Evolutionary conservation across 768 basidiomycete species (phyloP).

Genomic region (Kwoniella botswanensis): DNA sequence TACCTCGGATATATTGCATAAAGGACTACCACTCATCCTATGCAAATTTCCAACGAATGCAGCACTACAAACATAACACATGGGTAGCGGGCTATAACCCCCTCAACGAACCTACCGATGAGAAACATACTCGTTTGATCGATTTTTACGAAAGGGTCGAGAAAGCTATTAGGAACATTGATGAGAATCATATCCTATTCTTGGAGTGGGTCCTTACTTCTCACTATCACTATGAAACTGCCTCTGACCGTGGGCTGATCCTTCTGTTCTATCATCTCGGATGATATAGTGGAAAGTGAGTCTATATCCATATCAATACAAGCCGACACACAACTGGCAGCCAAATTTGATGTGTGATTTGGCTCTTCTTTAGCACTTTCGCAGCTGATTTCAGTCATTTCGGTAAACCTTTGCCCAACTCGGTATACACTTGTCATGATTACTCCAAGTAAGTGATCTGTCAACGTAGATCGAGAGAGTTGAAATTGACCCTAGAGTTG

Average conservation of each 20-base stretch:
- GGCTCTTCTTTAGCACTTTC: constrained; percentile 67
- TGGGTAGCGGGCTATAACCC: constrained; percentile 90
- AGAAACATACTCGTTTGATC: constrained; percentile 69
- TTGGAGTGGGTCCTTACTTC: constrained; percentile 66
- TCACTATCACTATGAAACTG: background rate
- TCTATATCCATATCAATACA: background rate
- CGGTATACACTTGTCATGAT: constrained; percentile 79
- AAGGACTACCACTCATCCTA: background rate
- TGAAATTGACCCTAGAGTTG: background rate
- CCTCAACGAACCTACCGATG: constrained; percentile 81
- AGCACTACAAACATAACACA: constrained; percentile 74
- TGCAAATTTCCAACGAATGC: background rate
- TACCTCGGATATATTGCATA: background rate
- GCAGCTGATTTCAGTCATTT: constrained; percentile 60
- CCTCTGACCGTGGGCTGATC: background rate
- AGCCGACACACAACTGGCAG: background rate
- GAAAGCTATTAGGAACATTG: constrained; percentile 71
- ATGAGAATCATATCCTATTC: constrained; percentile 74
- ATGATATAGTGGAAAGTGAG: constrained; percentile 35
- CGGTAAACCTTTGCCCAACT: constrained; percentile 71
- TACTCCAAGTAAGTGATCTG: constrained; percentile 61
- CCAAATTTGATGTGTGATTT: no score
- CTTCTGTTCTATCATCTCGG: background rate
- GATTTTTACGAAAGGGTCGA: constrained; percentile 72
- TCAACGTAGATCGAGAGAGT: no score